phyloP scores from a whole-genome alignment of 208 protist species.

The Phytomonas serpens region DNA sequence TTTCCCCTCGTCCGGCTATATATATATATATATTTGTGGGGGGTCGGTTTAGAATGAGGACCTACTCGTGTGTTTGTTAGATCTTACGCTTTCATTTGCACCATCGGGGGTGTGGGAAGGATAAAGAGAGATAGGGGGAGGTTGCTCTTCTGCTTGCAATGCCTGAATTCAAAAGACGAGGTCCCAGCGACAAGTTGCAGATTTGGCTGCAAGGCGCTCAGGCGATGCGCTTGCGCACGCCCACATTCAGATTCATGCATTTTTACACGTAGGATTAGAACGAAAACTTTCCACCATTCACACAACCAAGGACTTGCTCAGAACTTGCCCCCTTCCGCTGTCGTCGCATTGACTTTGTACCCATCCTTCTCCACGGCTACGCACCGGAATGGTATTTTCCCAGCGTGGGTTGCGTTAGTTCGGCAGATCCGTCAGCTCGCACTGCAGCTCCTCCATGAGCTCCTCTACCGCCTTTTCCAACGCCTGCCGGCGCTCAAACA shows the following conservation, averaged over 20 bases:
- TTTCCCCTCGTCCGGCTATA: no score
- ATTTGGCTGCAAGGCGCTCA: not conserved
- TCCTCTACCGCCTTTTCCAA: constrained; percentile 23
- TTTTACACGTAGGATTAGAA: not conserved
- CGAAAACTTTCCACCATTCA: not conserved
- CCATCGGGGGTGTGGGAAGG: not conserved
- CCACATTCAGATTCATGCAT: not conserved
- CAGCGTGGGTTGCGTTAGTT: not conserved
- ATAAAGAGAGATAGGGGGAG: not conserved
- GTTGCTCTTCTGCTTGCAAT: not conserved
- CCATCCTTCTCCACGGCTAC: not conserved
- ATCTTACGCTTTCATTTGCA: not conserved
- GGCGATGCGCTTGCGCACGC: not conserved
- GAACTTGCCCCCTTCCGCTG: not conserved
- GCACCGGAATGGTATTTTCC: not conserved
- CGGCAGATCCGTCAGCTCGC: constrained; percentile 30
- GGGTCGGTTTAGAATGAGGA: no score
- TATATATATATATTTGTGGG: no score
- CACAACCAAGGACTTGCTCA: not conserved
- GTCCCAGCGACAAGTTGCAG: not conserved
- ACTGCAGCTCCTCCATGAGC: constrained; percentile 40
- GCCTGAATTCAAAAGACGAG: not conserved
- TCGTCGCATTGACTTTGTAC: no score
- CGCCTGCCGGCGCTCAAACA: constrained; percentile 16
- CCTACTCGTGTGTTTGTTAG: not conserved